Base-by-base conservation (phyloP, 768 basidiomycete species). In the Porphyrellus cyaneotinctus region DNA sequence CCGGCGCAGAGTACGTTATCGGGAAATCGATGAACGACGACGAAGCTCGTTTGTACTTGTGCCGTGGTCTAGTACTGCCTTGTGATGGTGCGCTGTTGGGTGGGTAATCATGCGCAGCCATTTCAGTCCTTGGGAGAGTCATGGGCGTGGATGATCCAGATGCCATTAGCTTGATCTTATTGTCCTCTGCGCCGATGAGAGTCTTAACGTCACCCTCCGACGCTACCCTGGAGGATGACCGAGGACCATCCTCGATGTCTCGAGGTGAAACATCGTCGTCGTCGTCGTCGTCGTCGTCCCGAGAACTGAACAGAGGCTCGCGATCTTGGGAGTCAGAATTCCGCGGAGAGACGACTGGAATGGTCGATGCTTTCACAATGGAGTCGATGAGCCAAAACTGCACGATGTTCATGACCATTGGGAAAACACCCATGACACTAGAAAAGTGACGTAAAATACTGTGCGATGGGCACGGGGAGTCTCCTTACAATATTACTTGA, bases 331-430 rank as follows among this genome's bases (percentile, higher is more conserved):
- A 56, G 31, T 78, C 72, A 0, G 72, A 68, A 32, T 71, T 64
- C 17, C 70, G 67, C 6, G 76, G 66, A 1, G 71, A 62, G 51
- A 75, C 71, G 1, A 75, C 43, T 20, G 74, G 78, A 20, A 79
- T 65, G 22, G 72, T 10, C 71, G 58, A 26, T 2, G 85, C 85
- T 71, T 94, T 94, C 64, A 94, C 89, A 47, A 94, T 93, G 0
- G 89, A 88, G 71, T 97, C 92, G 52, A 97, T 94, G 46, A 97
- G 74, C 84, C 94, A 94, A 78, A 97, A 97, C 66, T 98, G 95
- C 12, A 91, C 60, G 33, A 92, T 72, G 68, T 93, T 93, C 89
- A 91, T 91, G 38, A 84, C 72, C 58, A 89, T 87, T 1, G 93
- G 94, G 72, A 95, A 93, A 47, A 95, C 69, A 47, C 91, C 91